Percentiles rank a stretch among this genome's conserved stretches.
Conservation (phyloP, 23 red algal genomes). For the Chondrus crispus region DNA sequence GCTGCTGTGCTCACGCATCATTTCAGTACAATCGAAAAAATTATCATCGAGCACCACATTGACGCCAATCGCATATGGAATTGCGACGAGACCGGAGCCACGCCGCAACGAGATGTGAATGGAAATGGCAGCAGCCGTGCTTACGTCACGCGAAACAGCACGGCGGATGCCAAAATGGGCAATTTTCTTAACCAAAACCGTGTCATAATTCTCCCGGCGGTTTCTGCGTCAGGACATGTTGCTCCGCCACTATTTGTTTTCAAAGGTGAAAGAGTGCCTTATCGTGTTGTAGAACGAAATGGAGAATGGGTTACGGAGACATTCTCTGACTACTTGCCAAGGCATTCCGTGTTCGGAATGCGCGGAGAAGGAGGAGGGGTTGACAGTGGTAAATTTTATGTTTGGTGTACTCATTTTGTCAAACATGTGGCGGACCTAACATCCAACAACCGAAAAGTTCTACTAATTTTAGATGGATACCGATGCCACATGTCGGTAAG, state of each 20-base stretch:
- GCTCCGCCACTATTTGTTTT: not conserved
- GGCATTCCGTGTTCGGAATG: not conserved
- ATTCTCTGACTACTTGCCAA: not conserved
- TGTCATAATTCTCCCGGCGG: slow-evolving; percentile 17
- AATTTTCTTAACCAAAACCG: not conserved
- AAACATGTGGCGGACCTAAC: not conserved
- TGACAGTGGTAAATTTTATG: not conserved
- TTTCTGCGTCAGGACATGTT: not conserved
- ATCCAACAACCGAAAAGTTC: not conserved
- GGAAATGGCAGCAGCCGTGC: not conserved
- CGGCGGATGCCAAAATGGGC: not conserved
- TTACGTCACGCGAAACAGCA: not conserved
- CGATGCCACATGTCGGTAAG: slow-evolving; percentile 17
- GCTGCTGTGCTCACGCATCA: not conserved
- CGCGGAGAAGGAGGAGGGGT: not conserved
- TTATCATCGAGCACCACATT: not conserved
- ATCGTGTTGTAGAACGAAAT: not conserved
- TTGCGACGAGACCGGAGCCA: not conserved
- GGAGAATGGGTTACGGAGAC: slow-evolving; percentile 7
- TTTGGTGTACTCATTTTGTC: not conserved
- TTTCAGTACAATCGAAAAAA: not conserved
- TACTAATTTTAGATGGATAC: slow-evolving; percentile 31
- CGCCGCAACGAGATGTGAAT: not conserved
- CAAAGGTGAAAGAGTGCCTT: slow-evolving; percentile 1
- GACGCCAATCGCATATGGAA: not conserved